These are phyloP conservation scores for Grifola frondosa DNA, from an alignment of 1,284 basidiomycete genomes.

Conservation along the genomic window DNA sequence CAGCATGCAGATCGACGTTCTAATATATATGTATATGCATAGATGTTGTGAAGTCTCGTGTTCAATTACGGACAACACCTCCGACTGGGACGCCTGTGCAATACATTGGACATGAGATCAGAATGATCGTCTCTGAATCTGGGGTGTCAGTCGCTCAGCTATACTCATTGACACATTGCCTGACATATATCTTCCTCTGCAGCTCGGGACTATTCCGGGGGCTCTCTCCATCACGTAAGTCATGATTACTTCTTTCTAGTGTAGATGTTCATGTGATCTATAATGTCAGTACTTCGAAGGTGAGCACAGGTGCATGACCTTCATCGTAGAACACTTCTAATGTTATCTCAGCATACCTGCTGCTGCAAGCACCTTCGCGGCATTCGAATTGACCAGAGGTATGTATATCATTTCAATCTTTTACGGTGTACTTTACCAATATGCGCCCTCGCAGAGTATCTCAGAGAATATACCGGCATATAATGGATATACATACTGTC, in stretches of 20 bases:
- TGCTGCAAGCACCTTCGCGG: conserved; percentile 89
- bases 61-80: conserved; percentile 79
- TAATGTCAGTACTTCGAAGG: conserved; percentile 55
- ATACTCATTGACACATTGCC: conserved; percentile 1
- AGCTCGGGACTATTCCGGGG: conserved; percentile 75
- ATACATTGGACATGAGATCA: conserved; percentile 78
- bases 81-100: conserved; percentile 77
- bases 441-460: conserved; percentile 21
- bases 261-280: conserved; percentile 1
- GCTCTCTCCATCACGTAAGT: conserved; percentile 67
- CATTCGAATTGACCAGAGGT: conserved; percentile 86
- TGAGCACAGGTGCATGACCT: conserved; percentile 27
- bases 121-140: conserved; percentile 67
- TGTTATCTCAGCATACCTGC: conserved; percentile 74
- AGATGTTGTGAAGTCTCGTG: conserved; percentile 91
- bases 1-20: background rate
- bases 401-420: conserved; percentile 2
- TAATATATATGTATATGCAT: conserved; percentile 1
- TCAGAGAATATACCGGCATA: conserved; percentile 27
- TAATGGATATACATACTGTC: conserved; percentile 7
- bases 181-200: conserved; percentile 6
- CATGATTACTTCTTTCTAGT: background rate
- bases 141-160: conserved; percentile 59
- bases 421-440: background rate
- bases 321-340: no score